Conservation (phyloP, 768 basidiomycete genomes). For the Dictyophora rubrovolvata region DNA sequence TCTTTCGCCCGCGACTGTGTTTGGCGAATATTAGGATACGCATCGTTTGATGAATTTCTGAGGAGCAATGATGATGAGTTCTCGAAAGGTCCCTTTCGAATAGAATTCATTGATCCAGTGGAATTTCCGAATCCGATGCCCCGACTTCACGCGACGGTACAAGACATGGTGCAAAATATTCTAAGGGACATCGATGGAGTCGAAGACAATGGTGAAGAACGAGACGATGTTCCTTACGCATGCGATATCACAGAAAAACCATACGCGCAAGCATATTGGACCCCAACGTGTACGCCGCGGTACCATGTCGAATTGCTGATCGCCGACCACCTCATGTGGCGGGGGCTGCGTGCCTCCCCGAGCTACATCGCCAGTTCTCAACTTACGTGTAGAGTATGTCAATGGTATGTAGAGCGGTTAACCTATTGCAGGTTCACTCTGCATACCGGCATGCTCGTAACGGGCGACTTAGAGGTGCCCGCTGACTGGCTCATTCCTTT, state of each 20-base stretch:
- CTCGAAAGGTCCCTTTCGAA: neutral
- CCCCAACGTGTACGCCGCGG: neutral
- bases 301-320: constrained; percentile 6
- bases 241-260: constrained; percentile 3
- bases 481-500: constrained; percentile 3
- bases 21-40: constrained; percentile 1
- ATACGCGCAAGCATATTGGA: neutral
- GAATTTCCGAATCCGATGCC: neutral
- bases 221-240: constrained; percentile 1
- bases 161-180: constrained; percentile 4
- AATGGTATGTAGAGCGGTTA: constrained; percentile 4
- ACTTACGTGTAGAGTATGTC: constrained; percentile 3
- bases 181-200: neutral
- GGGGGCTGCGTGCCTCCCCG: neutral
- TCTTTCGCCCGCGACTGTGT: neutral
- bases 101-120: constrained; percentile 1
- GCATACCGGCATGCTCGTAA: neutral
- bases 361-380: neutral
- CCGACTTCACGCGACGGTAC: neutral
- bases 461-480: constrained; percentile 2
- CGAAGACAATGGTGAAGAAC: neutral
- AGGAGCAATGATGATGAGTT: neutral
- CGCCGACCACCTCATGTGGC: neutral
- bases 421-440: neutral
- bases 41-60: neutral